phyloP scores from a whole-genome alignment of 2,329 filamentous ascomycete genomes.

The Metarhizium album region DNA sequence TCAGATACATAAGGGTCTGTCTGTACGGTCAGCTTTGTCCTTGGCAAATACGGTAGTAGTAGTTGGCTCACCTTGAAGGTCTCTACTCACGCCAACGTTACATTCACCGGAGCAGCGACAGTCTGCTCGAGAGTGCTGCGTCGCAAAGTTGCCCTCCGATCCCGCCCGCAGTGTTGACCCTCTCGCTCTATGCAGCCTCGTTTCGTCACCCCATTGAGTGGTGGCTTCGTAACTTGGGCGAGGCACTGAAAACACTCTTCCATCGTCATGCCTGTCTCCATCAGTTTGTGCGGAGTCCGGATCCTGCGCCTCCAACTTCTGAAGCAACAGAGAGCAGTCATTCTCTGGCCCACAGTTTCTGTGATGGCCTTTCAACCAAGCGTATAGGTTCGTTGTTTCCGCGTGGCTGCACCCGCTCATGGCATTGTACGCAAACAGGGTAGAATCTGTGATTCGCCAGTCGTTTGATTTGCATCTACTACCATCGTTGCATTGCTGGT shows the following conservation, averaged over 20 bases:
- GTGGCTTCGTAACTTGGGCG: not conserved
- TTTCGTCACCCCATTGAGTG: not conserved
- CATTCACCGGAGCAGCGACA: not conserved
- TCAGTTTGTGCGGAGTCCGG: not conserved
- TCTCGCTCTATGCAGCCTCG: not conserved
- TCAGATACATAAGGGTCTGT: conserved; percentile 21
- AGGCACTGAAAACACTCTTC: not conserved
- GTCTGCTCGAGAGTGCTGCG: no score
- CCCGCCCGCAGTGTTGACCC: no score
- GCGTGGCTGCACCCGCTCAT: conserved; percentile 20
- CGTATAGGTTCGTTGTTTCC: conserved; percentile 16
- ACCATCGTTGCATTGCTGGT: conserved; percentile 2
- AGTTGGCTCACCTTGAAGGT: not conserved
- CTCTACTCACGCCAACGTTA: not conserved
- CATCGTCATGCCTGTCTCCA: not conserved
- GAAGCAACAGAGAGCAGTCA: not conserved
- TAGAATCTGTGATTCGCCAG: conserved; percentile 15
- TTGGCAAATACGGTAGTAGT: not conserved
- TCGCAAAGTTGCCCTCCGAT: no score
- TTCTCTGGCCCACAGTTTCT: not conserved
- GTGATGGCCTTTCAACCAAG: conserved; percentile 13
- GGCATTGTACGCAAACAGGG: conserved; percentile 21
- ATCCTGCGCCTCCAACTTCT: not conserved
- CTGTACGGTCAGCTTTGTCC: not conserved
- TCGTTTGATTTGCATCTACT: conserved; percentile 3